Conservation (phyloP, 2,329 filamentous ascomycete genomes). For the Pseudocercospora fuligena region DNA sequence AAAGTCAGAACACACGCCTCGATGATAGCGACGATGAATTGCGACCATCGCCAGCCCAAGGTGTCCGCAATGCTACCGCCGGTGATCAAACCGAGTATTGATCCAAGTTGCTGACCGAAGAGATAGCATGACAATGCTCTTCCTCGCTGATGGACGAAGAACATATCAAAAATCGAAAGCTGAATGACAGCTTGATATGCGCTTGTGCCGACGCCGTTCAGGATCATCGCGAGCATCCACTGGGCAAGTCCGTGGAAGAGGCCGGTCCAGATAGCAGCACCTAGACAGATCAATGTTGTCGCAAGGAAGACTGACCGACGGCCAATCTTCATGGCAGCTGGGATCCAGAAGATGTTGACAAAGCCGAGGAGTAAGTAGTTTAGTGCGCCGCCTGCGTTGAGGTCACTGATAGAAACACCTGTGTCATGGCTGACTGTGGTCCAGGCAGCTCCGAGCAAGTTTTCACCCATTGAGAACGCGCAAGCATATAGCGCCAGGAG, state of each 20-base stretch:
- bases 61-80: conserved; percentile 44
- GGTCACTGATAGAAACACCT: conserved; percentile 45
- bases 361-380: conserved; percentile 50
- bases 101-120: conserved; percentile 48
- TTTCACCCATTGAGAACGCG: conserved; percentile 49
- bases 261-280: conserved; percentile 42
- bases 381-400: conserved; percentile 49
- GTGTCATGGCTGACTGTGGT: conserved; percentile 48
- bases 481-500: conserved; percentile 48
- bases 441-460: conserved; percentile 50
- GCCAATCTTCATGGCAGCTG: conserved; percentile 44
- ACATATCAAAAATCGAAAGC: conserved; percentile 48
- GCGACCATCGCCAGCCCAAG: conserved; percentile 43
- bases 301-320: conserved; percentile 47
- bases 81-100: conserved; percentile 45
- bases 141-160: conserved; percentile 47
- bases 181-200: conserved; percentile 48
- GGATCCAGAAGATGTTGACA: conserved; percentile 50
- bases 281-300: conserved; percentile 41
- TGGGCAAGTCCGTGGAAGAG: conserved; percentile 37
- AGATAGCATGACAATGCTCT: conserved; percentile 34
- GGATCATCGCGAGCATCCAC: conserved; percentile 38
- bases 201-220: conserved; percentile 43
- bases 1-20: background rate
- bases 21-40: conserved; percentile 2